These are phyloP conservation scores for Oleoguttula mirabilis DNA, from an alignment of 495 filamentous ascomycete genomes.

Conservation along the genomic window DNA sequence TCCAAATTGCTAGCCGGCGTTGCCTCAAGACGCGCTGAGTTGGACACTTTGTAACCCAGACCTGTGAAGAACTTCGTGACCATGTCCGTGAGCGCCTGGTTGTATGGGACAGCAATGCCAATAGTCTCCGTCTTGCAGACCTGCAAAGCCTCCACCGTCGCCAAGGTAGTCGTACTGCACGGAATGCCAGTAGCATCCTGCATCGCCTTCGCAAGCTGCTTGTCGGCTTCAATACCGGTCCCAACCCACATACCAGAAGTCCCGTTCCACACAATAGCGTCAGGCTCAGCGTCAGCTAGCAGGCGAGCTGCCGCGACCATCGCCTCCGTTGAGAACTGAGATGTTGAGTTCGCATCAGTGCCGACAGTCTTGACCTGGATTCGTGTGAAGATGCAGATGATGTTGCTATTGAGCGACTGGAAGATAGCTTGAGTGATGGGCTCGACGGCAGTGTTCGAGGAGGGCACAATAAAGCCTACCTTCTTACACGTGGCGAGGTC, in stretches of 20 bases:
- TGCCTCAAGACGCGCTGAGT: background rate
- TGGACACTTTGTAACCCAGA: slow-evolving; percentile 2
- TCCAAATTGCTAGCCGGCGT: slow-evolving; percentile 5
- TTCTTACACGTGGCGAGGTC: slow-evolving; percentile 9
- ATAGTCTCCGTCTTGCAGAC: background rate
- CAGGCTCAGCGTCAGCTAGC: slow-evolving; percentile 7
- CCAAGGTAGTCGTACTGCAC: slow-evolving; percentile 12
- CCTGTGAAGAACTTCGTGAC: slow-evolving; percentile 3
- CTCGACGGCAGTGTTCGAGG: slow-evolving; percentile 13
- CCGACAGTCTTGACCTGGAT: slow-evolving; percentile 7
- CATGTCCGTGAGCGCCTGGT: background rate
- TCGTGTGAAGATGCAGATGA: slow-evolving; percentile 14
- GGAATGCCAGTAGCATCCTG: slow-evolving; percentile 3
- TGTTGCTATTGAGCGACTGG: slow-evolving; percentile 1
- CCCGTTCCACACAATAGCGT: slow-evolving; percentile 14
- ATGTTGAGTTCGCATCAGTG: slow-evolving; percentile 1
- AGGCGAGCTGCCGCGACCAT: slow-evolving; percentile 10
- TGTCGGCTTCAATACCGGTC: background rate
- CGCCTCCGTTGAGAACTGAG: slow-evolving; percentile 5
- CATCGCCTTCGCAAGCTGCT: slow-evolving; percentile 5
- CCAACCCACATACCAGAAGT: slow-evolving; percentile 13
- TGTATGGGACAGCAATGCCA: slow-evolving; percentile 11
- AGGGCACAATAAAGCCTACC: slow-evolving; percentile 16
- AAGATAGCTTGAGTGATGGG: slow-evolving; percentile 9
- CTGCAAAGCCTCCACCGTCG: slow-evolving; percentile 7